Evolutionary conservation across 2,329 filamentous ascomycete species (phyloP).

Genomic region (Fusarium udum): DNA sequence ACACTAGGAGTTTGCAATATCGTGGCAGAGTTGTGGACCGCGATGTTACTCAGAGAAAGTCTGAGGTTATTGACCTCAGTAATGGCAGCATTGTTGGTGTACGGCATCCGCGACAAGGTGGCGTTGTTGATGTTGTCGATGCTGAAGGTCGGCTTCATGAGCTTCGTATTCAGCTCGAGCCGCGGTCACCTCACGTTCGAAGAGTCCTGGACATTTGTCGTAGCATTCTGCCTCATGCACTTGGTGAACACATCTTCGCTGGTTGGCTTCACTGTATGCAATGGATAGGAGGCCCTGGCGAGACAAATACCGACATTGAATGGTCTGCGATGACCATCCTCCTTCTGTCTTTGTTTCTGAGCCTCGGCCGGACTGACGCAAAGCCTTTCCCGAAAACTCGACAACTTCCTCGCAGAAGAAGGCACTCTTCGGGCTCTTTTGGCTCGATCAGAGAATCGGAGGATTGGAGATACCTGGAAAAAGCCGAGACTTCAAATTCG

Average conservation of each 20-base stretch:
- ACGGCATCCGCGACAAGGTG: constrained; percentile 65
- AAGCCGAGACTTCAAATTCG: constrained; percentile 58
- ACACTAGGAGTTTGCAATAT: constrained; percentile 68
- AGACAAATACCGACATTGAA: constrained; percentile 63
- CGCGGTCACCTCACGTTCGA: constrained; percentile 68
- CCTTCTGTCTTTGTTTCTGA: constrained; percentile 71
- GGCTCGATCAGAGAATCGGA: constrained; percentile 49
- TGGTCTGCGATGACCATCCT: constrained; percentile 75
- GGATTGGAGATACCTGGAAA: constrained; percentile 60
- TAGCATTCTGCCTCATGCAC: constrained; percentile 68
- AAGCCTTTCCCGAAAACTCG: constrained; percentile 39
- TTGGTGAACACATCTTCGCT: constrained; percentile 69
- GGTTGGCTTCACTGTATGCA: constrained; percentile 79
- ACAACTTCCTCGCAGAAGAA: constrained; percentile 46
- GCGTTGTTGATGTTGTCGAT: constrained; percentile 74
- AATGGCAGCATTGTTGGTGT: constrained; percentile 63
- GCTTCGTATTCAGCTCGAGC: constrained; percentile 73
- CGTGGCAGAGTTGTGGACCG: constrained; percentile 61
- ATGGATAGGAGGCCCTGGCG: constrained; percentile 67
- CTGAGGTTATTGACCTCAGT: constrained; percentile 56
- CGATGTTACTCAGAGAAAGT: constrained; percentile 59
- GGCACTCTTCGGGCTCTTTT: constrained; percentile 49
- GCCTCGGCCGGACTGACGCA: constrained; percentile 58
- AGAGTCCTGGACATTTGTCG: constrained; percentile 70
- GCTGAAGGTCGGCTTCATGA: constrained; percentile 70